Evolutionary conservation across 2,329 filamentous ascomycete genomes (phyloP).

Genomic region (Diaporthe destruens): DNA sequence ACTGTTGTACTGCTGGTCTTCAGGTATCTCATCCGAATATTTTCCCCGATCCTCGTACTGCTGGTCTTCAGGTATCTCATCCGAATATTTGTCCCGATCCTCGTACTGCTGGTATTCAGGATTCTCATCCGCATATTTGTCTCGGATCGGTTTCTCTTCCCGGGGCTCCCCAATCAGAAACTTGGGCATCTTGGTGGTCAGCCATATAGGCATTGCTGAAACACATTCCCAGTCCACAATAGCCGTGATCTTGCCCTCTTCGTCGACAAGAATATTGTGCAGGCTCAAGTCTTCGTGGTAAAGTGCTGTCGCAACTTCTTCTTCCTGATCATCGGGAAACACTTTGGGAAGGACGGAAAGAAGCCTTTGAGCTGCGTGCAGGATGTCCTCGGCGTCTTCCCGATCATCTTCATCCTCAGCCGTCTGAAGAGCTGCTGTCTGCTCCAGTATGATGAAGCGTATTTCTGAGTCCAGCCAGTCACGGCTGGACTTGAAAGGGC

Average conservation of each 20-base stretch:
- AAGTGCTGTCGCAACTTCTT: constrained; percentile 50
- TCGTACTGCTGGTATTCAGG: no score
- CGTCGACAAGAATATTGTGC: constrained; percentile 57
- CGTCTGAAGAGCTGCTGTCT: constrained; percentile 44
- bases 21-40: constrained; percentile 47
- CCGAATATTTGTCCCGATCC: no score
- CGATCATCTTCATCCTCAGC: constrained; percentile 48
- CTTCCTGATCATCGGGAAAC: constrained; percentile 46
- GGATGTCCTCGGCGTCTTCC: constrained; percentile 49
- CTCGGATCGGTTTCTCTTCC: constrained; percentile 50
- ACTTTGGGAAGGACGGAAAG: constrained; percentile 48
- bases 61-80: constrained; percentile 36
- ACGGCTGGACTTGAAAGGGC: constrained; percentile 54
- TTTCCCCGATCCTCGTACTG: constrained; percentile 44
- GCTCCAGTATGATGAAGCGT: constrained; percentile 49
- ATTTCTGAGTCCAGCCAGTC: constrained; percentile 54
- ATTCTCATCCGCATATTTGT: constrained; percentile 48
- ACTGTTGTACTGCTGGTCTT: not conserved
- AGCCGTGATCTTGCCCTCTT: constrained; percentile 51
- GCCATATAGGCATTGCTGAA: constrained; percentile 56
- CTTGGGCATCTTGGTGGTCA: constrained; percentile 49
- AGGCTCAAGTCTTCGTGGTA: constrained; percentile 54
- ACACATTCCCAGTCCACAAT: constrained; percentile 60
- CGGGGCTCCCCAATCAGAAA: constrained; percentile 51
- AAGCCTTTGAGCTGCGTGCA: constrained; percentile 48